Base-by-base conservation (phyloP, 352 stramenopile genomes). In the Globisporangium iwayamae region DNA sequence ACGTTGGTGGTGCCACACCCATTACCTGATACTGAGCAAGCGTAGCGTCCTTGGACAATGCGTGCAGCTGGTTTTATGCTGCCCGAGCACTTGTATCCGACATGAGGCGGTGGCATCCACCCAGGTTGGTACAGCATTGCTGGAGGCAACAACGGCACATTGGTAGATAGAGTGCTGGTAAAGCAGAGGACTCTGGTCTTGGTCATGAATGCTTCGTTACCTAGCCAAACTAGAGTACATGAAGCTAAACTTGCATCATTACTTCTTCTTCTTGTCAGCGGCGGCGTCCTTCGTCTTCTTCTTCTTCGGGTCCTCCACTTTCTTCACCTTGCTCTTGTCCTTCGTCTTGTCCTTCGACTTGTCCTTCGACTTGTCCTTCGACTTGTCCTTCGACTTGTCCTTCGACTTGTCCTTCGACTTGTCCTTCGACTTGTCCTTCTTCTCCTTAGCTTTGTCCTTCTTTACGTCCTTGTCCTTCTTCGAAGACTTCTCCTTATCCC, bases 401-500 rank as follows among this genome's bases (percentile, higher is more conserved):
- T 73, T 63, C 34, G 34, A 38, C 25, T 55, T 55, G 1, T 2
- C 36, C 11, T 41, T 41, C 0, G 36, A 16, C 13, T 38, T 55
- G 4, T 14, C 36, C 36, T 14, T 41, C 34, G 4, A 11, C 13
- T 67, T 68, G 50, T 65, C 9, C 30, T 73, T 63, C 25, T 55
- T 55, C 4, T 2, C 36, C 11, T 41, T 41, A 0, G 36, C 11
- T 14, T 38, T 55, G 4, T 14, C 36, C 36, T 14, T 41, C 34
- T 39, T 39, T 10, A 39, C 34, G 36, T 36, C 4, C n/a, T 30
- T 13, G n/a, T 53, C 30, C 47, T 54, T 10, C 5, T 25, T 25
- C 22, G 22, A 25, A 25, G 22, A 25, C 22, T 25, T 25, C 22
- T 62, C 64, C 47, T 70, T 62, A 36, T 57, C 61, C 64, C 73